Evolutionary conservation across 352 stramenopile genomes (phyloP), one percentile per base, ranked within the genome.

Genomic region (Pythium scleroteichum): DNA sequence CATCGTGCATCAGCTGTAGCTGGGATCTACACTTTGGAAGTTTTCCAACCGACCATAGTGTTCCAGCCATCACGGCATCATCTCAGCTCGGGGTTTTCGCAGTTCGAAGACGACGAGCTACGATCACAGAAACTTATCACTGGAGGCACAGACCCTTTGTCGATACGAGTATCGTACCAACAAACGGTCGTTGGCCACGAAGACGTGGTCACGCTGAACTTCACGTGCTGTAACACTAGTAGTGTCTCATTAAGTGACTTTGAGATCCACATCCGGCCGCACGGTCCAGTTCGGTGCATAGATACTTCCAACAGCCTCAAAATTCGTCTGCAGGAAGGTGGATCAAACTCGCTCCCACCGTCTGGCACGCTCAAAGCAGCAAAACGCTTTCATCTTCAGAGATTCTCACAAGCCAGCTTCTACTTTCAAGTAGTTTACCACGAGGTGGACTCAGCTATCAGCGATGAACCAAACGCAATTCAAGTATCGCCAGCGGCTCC

Each of bases 171-270:
- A 17, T 77, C 68, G 9, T 87, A 87, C 51, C 70, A 78, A 2
- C 82, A 94, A 29, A 66, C 73, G 0, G 41, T 73, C 8, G 40
- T 56, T 12, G 60, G 56, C 20, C 73, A 78, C 13, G 78, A 89
- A 55, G 73, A 90, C 8, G 60, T 80, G 2, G 49, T 92, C 12
- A 59, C 68, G 22, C 54, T 92, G 0, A 68, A 68, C 5, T 54
- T 94, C 13, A 76, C 66, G 8, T 87, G 72, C 54, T 87, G 75
- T 66, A 94, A 94, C 50, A 72, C 85, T 26, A 90, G 69, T 51
- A 90, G 72, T 38, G 56, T 90, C 10, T 9, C 81, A 0, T 66
- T 92, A 3, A 78, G 47, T 29, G 80, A 89, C 35, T 82, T 94
- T 55, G 79, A 87, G 68, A 69, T 94, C 52, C 75, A 78, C 3